Percentiles rank a stretch among this genome's conserved stretches.
Evolutionary conservation across 228 moss, liverwort and hornwort species (phyloP).

Genomic region (Sphagnum magellanicum): DNA sequence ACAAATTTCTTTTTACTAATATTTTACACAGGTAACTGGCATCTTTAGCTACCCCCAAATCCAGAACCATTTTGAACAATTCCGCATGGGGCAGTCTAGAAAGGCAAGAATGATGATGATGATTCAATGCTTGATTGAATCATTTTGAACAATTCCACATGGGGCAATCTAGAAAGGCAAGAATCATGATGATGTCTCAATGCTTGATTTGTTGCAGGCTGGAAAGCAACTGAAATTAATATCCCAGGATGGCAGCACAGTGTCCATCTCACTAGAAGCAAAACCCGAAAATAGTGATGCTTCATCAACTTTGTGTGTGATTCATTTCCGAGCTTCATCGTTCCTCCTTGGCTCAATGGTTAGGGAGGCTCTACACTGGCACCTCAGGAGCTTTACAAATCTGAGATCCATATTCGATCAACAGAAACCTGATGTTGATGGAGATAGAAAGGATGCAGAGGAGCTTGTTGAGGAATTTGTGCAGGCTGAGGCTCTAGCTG

Average conservation of each 20-base stretch:
- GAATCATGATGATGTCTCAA: neutral
- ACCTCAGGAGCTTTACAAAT: conserved; percentile 2
- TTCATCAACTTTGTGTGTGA: conserved; percentile 6
- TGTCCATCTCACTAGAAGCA: conserved; percentile 26
- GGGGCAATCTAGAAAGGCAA: too few species aligned
- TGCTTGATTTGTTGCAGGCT: conserved; percentile 23
- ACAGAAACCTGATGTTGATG: neutral
- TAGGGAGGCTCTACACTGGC: conserved; percentile 40
- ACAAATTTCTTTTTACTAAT: too few species aligned
- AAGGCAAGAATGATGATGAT: too few species aligned
- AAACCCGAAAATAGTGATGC: conserved; percentile 13
- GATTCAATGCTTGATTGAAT: too few species aligned
- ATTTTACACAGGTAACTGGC: too few species aligned
- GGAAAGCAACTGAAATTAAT: conserved; percentile 32
- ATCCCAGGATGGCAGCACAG: conserved; percentile 30
- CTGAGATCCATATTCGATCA: neutral
- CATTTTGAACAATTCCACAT: too few species aligned
- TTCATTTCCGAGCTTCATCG: conserved; percentile 34
- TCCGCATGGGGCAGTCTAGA: too few species aligned
- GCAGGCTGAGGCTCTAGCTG: conserved; percentile 25
- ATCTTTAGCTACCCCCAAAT: too few species aligned
- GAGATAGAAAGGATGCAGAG: conserved; percentile 5
- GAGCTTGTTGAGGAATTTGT: conserved; percentile 7
- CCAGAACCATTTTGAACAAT: too few species aligned
- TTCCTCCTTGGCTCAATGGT: conserved; percentile 43